Percentiles rank a stretch among this genome's conserved stretches.
Evolutionary conservation across 2,329 filamentous ascomycete genomes (phyloP).

Genomic region (Colletotrichum cordylinicola): DNA sequence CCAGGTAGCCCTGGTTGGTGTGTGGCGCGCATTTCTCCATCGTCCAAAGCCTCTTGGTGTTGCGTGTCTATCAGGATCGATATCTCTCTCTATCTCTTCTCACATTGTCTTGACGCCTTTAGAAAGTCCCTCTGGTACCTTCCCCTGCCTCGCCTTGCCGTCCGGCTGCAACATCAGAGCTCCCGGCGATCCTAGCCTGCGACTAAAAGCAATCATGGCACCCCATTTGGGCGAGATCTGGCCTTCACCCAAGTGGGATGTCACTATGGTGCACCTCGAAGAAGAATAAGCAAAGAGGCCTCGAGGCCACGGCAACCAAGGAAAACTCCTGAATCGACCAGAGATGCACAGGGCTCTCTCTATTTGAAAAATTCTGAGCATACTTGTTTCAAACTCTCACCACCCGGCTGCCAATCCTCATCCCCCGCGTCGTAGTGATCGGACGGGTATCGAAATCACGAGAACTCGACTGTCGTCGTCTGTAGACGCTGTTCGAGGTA

Average conservation of each 20-base stretch:
- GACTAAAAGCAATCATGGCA: constrained; percentile 7
- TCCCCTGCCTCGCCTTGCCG: constrained; percentile 17
- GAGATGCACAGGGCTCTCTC: constrained; percentile 4
- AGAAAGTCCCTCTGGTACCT: background rate
- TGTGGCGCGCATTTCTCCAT: background rate
- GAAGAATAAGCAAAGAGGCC: constrained; percentile 14
- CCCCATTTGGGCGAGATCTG: constrained; percentile 17
- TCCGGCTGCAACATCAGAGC: constrained; percentile 19
- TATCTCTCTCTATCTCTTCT: constrained; percentile 15
- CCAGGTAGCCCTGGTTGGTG: background rate
- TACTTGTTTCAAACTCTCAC: constrained; percentile 20
- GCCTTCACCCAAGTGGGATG: background rate
- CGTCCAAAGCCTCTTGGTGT: background rate
- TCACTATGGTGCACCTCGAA: background rate
- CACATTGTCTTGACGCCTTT: background rate
- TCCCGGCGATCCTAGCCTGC: constrained; percentile 13
- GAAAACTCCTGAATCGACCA: background rate
- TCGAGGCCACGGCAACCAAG: background rate
- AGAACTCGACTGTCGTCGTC: background rate
- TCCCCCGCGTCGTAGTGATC: background rate
- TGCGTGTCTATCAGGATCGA: background rate
- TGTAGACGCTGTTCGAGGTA: background rate
- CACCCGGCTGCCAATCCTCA: background rate
- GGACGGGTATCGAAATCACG: background rate
- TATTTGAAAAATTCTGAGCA: constrained; percentile 16